Evolutionary conservation across 2,329 filamentous ascomycete genomes (phyloP).

Genomic region (Exophiala aquamarina): DNA sequence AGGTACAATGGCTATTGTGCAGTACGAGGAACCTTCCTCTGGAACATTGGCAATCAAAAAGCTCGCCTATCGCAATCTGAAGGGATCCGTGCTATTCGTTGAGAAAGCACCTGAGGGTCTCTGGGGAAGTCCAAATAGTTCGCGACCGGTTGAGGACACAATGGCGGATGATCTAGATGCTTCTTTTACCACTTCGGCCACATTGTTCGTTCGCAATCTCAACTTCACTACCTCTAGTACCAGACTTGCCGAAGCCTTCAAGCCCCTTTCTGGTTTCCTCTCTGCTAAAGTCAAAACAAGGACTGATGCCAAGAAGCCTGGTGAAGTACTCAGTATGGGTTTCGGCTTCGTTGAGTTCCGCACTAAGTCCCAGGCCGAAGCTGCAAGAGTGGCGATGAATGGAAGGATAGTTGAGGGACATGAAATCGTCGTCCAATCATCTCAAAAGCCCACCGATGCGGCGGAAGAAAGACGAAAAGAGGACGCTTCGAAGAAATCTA

Average conservation of each 20-base stretch:
- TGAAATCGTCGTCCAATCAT: slow-evolving; percentile 78
- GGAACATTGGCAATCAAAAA: slow-evolving; percentile 80
- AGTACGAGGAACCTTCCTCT: slow-evolving; percentile 76
- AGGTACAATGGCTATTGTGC: slow-evolving; percentile 90
- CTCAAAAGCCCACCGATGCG: slow-evolving; percentile 82
- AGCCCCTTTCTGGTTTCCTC: slow-evolving; percentile 80
- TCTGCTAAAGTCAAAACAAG: slow-evolving; percentile 92
- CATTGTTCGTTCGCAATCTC: slow-evolving; percentile 89
- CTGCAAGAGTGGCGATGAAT: slow-evolving; percentile 82
- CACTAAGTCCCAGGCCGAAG: slow-evolving; percentile 72
- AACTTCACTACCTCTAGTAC: slow-evolving; percentile 85
- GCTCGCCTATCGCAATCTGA: slow-evolving; percentile 85
- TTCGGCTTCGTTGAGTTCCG: slow-evolving; percentile 94
- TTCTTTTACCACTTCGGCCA: slow-evolving; percentile 53
- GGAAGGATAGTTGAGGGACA: slow-evolving; percentile 85
- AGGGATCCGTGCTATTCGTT: slow-evolving; percentile 86
- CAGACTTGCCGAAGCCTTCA: slow-evolving; percentile 74
- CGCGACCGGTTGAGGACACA: slow-evolving; percentile 29
- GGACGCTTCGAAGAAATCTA: slow-evolving; percentile 77
- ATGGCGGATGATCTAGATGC: slow-evolving; percentile 34
- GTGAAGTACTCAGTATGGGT: slow-evolving; percentile 90
- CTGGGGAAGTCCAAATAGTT: slow-evolving; percentile 49
- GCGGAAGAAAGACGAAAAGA: slow-evolving; percentile 82
- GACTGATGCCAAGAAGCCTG: slow-evolving; percentile 84
- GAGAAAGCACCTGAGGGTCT: slow-evolving; percentile 89